A percentile compares a stretch with the other conserved stretches of the same genome.
Evolutionary conservation across 345 rosid species (phyloP).

Genomic region (Draba incana): DNA sequence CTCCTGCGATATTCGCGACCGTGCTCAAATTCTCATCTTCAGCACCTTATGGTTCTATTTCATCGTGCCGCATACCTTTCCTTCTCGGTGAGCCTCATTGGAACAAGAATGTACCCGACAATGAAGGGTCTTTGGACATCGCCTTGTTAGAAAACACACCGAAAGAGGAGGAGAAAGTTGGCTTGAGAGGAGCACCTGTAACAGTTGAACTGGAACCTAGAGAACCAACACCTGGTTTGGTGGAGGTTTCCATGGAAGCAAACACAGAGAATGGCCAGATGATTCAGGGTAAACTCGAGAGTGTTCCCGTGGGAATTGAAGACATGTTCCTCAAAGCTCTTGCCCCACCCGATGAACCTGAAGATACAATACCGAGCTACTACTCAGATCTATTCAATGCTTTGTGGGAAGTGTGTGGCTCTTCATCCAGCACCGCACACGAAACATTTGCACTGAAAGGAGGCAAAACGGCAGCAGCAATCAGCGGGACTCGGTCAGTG

Average conservation of each 20-base stretch:
- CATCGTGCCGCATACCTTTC: constrained; percentile 75
- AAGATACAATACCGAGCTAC: constrained; percentile 56
- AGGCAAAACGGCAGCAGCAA: constrained; percentile 73
- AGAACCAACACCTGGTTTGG: constrained; percentile 93
- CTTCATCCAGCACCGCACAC: constrained; percentile 71
- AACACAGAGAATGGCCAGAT: constrained; percentile 82
- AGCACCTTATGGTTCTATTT: constrained; percentile 85
- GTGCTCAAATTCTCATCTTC: constrained; percentile 87
- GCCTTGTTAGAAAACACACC: constrained; percentile 51
- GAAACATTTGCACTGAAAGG: constrained; percentile 77
- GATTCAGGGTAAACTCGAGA: constrained; percentile 72
- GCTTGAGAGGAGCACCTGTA: constrained; percentile 60
- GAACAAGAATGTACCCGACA: constrained; percentile 36
- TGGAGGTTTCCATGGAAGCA: constrained; percentile 86
- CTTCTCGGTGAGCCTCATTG: constrained; percentile 73
- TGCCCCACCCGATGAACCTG: constrained; percentile 57
- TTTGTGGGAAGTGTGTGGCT: constrained; percentile 87
- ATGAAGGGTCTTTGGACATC: constrained; percentile 50
- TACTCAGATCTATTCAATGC: constrained; percentile 67
- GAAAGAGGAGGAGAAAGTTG: constrained; percentile 47
- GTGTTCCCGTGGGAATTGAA: constrained; percentile 79
- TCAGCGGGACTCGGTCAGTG: constrained; percentile 86
- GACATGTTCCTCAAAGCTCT: constrained; percentile 92
- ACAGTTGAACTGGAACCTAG: constrained; percentile 72
- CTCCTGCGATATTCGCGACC: constrained; percentile 85